Base-by-base conservation (phyloP, 1,139 yeast genomes). In the Scheffersomyces illinoinensis region DNA sequence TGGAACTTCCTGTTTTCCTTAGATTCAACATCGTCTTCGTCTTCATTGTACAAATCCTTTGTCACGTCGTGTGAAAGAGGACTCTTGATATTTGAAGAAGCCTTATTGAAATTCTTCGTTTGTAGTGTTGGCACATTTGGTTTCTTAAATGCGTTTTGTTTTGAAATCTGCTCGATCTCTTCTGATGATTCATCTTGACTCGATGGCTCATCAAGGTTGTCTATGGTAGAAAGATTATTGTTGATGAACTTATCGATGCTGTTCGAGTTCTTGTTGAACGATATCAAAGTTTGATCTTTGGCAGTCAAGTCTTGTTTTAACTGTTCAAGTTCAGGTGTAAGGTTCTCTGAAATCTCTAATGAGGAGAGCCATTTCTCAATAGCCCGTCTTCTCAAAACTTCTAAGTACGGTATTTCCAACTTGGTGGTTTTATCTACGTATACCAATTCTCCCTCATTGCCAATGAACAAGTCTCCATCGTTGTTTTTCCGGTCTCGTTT, bases 371-470 rank as follows among this genome's bases (percentile, higher is more conserved):
- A 79, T 53, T 69, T 69, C 33, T 72, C 64, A 23, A 74, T 65
- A 53, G 72, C 64, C 55, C 81, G 67, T 55, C 69, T 64, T 61
- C 72, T 84, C 58, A 91, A 79, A 3, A 89, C 90, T 57, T 86
- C 88, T 61, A 91, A 77, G 72, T 92, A 91, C 6, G 86, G 82
- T 50, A 85, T 80, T 60, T 83, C 89, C 55, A 77, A 75, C 33
- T 77, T 75, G 5, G 79, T 68, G 19, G 62, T 69, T 58, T 78
- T 78, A 62, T 89, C 91, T 61, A 83, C 77, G 69, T 80, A 92
- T 18, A 86, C 85, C 62, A 93, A 78, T 58, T 89, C 93, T 61
- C 95, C 96, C 61, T 90, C 91, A 60, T 69, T 74, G 2, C 90
- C 90, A 43, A 85, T 75, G 65, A 84, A 79, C 61, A 85, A 78